Percentiles rank a stretch among this genome's conserved stretches.
phyloP scores from a whole-genome alignment of 805 yeast genomes.

The Nakazawaea wickerhamii region DNA sequence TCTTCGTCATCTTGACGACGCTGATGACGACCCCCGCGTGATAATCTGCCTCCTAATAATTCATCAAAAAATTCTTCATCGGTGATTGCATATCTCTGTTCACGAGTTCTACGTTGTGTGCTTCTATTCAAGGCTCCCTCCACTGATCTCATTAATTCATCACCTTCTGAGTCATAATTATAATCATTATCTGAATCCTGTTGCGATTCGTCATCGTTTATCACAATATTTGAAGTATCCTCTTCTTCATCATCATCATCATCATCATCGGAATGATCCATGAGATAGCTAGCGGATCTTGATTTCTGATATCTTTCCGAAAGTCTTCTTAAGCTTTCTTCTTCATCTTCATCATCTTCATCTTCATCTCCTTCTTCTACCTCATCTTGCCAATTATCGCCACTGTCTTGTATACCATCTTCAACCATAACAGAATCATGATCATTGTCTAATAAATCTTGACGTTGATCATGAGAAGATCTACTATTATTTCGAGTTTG shows the following conservation, averaged over 20 bases:
- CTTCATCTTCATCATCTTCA: constrained; percentile 23
- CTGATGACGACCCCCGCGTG: constrained; percentile 8
- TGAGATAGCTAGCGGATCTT: constrained; percentile 11
- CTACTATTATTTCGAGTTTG: constrained; percentile 1
- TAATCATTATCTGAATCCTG: constrained; percentile 14
- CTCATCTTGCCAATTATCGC: constrained; percentile 17
- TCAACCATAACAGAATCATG: constrained; percentile 14
- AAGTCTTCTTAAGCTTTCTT: constrained; percentile 27
- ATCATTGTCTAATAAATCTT: constrained; percentile 4
- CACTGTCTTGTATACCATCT: constrained; percentile 24
- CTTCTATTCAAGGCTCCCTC: constrained; percentile 2
- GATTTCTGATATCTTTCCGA: constrained; percentile 21
- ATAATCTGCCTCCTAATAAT: constrained; percentile 6
- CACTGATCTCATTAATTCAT: constrained; percentile 12
- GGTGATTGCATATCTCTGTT: background rate
- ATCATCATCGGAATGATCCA: constrained; percentile 18
- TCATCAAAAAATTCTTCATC: background rate
- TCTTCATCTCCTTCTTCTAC: constrained; percentile 15
- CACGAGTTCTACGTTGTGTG: background rate
- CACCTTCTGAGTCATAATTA: constrained; percentile 12
- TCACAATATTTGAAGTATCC: constrained; percentile 1
- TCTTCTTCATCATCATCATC: constrained; percentile 1
- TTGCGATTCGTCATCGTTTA: constrained; percentile 9
- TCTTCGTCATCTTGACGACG: constrained; percentile 17
- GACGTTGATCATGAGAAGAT: background rate